These are phyloP conservation scores for Leccinum angustisporum DNA, from an alignment of 1,284 basidiomycete species.

Conservation along the genomic window DNA sequence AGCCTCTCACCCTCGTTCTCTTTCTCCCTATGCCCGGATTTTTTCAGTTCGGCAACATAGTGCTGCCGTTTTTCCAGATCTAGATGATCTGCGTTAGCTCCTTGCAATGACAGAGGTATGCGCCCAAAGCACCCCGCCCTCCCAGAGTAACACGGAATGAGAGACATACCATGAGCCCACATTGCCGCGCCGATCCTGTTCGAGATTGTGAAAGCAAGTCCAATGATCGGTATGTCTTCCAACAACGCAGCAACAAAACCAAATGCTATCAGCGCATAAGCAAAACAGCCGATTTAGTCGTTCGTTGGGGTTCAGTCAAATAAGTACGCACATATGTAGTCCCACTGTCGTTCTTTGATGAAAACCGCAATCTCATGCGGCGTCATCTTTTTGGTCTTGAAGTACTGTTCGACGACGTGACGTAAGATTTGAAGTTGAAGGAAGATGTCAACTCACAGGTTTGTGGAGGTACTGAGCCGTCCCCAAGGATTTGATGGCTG, in stretches of 20 bases:
- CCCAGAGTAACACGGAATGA: not conserved
- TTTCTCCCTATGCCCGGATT: not conserved
- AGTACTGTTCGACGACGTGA: no score
- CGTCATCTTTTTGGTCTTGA: conserved; percentile 45
- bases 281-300: not conserved
- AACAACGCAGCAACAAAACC: conserved; percentile 79
- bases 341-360: conserved; percentile 86
- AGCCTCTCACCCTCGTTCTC: not conserved
- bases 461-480: conserved; percentile 71
- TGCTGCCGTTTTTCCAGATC: conserved; percentile 82
- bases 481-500: conserved; percentile 66
- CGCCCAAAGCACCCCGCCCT: not conserved
- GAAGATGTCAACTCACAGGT: conserved; percentile 44
- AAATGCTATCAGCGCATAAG: conserved; percentile 51
- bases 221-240: conserved; percentile 77
- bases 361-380: conserved; percentile 66
- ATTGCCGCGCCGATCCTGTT: conserved; percentile 88
- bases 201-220: conserved; percentile 77
- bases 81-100: conserved; percentile 25
- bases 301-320: not conserved
- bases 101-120: not conserved
- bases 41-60: conserved; percentile 43
- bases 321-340: conserved; percentile 62
- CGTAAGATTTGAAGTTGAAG: not conserved
- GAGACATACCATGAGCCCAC: conserved; percentile 77